Percentiles rank a stretch among this genome's conserved stretches.
phyloP scores from a whole-genome alignment of 495 filamentous ascomycete species.

The Annulohypoxylon moriforme region DNA sequence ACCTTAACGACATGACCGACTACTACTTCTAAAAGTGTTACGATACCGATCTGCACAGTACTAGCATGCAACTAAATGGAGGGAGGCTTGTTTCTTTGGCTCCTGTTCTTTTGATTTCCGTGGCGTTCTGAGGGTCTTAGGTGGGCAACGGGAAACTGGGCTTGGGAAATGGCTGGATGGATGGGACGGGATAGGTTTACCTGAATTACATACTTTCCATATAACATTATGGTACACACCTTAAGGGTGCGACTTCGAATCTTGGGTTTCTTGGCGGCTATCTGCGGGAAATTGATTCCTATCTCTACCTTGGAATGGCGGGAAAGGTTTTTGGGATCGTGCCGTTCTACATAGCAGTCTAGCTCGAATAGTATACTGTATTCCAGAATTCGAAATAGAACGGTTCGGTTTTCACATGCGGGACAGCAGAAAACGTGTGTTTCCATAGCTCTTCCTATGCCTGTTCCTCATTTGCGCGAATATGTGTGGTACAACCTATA shows the following conservation, averaged over 20 bases:
- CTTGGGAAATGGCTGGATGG: slow-evolving; percentile 13
- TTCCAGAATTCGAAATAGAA: slow-evolving; percentile 29
- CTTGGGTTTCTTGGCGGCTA: slow-evolving; percentile 38
- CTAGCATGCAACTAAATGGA: slow-evolving; percentile 32
- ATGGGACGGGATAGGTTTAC: slow-evolving; percentile 27
- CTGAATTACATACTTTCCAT: slow-evolving; percentile 4
- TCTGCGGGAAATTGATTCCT: slow-evolving; percentile 39
- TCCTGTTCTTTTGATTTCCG: not conserved
- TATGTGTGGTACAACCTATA: slow-evolving; percentile 20
- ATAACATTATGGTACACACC: slow-evolving; percentile 14
- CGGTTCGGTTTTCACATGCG: slow-evolving; percentile 35
- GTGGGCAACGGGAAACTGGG: slow-evolving; percentile 4
- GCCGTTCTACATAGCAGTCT: slow-evolving; percentile 11
- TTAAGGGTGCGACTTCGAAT: slow-evolving; percentile 16
- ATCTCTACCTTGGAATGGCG: slow-evolving; percentile 6
- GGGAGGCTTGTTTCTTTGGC: slow-evolving; percentile 18
- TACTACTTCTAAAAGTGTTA: slow-evolving; percentile 17
- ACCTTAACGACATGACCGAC: slow-evolving; percentile 37
- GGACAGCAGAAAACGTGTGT: slow-evolving; percentile 15
- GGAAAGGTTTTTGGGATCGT: not conserved
- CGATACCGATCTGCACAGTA: slow-evolving; percentile 33
- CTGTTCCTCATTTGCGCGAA: slow-evolving; percentile 25
- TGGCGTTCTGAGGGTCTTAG: slow-evolving; percentile 28
- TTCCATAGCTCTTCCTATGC: slow-evolving; percentile 1
- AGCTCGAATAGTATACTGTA: slow-evolving; percentile 17